Evolutionary conservation across 1,139 yeast genomes (phyloP).

Genomic region (Ogataea hybrid): DNA sequence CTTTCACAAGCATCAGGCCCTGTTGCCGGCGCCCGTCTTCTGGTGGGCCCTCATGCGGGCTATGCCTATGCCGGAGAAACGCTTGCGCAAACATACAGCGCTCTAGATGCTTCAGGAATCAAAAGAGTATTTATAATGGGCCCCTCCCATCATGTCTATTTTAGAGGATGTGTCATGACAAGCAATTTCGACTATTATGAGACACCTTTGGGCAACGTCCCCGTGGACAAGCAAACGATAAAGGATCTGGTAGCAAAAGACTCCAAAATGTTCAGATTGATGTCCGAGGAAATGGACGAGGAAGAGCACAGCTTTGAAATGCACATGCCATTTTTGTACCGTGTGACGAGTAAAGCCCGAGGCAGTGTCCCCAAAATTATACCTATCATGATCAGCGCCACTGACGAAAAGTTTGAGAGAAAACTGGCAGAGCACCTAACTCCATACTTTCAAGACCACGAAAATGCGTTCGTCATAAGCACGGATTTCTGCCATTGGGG

Average conservation of each 20-base stretch:
- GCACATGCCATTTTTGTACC: constrained; percentile 80
- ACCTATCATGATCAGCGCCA: constrained; percentile 78
- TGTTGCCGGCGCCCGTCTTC: constrained; percentile 58
- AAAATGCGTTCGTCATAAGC: constrained; percentile 73
- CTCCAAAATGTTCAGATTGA: constrained; percentile 44
- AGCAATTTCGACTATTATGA: constrained; percentile 55
- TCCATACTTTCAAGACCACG: constrained; percentile 54
- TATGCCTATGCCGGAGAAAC: constrained; percentile 77
- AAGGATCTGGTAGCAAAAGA: constrained; percentile 34
- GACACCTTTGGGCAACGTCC: constrained; percentile 79
- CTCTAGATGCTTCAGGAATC: constrained; percentile 58
- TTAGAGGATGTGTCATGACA: constrained; percentile 56
- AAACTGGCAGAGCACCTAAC: constrained; percentile 48
- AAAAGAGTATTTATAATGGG: constrained; percentile 79
- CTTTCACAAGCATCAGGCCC: constrained; percentile 34
- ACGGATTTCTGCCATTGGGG: constrained; percentile 99
- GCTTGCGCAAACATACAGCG: constrained; percentile 73
- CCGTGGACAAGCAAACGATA: constrained; percentile 55
- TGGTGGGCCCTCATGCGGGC: constrained; percentile 83
- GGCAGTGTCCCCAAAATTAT: constrained; percentile 53
- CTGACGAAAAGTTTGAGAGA: constrained; percentile 45
- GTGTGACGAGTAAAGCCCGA: constrained; percentile 36
- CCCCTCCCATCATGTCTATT: constrained; percentile 92
- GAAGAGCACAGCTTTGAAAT: constrained; percentile 94
- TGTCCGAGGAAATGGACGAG: constrained; percentile 64